Evolutionary conservation across 164 flowering plant species (phyloP).

Genomic region (Umbellularia californica): DNA sequence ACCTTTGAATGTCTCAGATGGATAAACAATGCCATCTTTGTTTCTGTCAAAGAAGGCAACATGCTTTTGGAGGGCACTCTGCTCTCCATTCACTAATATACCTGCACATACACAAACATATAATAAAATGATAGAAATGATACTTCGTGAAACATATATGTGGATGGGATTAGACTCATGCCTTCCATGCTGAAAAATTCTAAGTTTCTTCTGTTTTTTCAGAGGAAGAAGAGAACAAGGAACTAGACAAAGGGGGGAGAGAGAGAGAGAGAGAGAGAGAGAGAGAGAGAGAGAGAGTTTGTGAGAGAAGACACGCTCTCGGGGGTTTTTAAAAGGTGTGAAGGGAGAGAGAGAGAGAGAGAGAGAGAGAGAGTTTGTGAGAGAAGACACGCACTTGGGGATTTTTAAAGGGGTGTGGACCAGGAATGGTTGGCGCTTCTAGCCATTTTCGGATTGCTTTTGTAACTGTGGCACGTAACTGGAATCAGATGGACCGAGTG

Average conservation of each 20-base stretch:
- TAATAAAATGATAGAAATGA: background rate
- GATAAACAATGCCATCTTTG: constrained; percentile 22
- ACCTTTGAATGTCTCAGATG: constrained; percentile 25
- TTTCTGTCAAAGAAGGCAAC: constrained; percentile 22
- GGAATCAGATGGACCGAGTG: too few species aligned
- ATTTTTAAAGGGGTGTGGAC: too few species aligned
- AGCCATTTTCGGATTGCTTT: too few species aligned
- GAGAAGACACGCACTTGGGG: too few species aligned
- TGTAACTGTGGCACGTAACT: too few species aligned
- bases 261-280: background rate
- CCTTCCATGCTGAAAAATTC: background rate
- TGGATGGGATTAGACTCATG: background rate
- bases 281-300: background rate
- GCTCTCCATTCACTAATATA: background rate
- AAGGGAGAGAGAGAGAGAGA: background rate
- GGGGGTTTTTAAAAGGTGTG: too few species aligned
- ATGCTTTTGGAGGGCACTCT: constrained; percentile 14
- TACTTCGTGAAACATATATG: background rate
- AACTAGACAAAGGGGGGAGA: background rate
- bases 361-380: background rate
- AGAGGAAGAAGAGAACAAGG: background rate
- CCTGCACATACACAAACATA: background rate
- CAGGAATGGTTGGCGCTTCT: too few species aligned
- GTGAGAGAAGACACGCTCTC: too few species aligned
- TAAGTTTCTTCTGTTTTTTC: background rate